phyloP scores from a whole-genome alignment of 371 early-diverging fungal species.

The Dichotomocladium elegans region DNA sequence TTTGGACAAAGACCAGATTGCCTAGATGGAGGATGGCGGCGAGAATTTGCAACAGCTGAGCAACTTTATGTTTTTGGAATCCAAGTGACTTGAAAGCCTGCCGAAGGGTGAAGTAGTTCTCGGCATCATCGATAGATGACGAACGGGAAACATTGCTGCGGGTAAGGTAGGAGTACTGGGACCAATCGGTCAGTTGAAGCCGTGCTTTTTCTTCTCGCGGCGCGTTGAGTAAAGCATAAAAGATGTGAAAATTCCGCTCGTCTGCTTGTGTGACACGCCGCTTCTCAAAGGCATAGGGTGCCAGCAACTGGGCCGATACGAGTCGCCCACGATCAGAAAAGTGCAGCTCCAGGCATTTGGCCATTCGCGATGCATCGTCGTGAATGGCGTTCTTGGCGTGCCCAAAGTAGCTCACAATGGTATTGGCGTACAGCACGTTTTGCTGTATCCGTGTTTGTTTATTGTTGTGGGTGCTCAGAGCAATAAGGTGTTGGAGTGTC shows the following conservation, averaged over 20 bases:
- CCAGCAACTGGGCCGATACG: constrained; percentile 78
- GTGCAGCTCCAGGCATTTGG: constrained; percentile 81
- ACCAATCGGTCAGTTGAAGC: constrained; percentile 18
- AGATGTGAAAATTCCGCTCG: constrained; percentile 90
- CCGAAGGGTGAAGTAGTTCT: too few species aligned
- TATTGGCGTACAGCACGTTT: constrained; percentile 64
- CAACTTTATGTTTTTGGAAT: constrained; percentile 68
- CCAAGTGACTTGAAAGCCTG: constrained; percentile 76
- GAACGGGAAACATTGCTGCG: too few species aligned
- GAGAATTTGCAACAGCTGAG: constrained; percentile 80
- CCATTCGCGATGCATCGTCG: constrained; percentile 82
- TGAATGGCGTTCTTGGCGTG: constrained; percentile 75
- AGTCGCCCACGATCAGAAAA: constrained; percentile 86
- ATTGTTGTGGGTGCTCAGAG: constrained; percentile 71
- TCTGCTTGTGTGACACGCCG: constrained; percentile 60
- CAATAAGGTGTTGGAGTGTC: constrained; percentile 64
- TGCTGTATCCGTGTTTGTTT: constrained; percentile 67
- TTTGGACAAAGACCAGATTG: constrained; percentile 77
- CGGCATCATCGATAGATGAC: too few species aligned
- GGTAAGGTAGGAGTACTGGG: too few species aligned
- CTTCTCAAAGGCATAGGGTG: constrained; percentile 85
- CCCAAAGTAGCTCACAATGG: constrained; percentile 76
- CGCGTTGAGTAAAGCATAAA: constrained; percentile 74
- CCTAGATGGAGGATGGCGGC: constrained; percentile 89
- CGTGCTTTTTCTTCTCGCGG: constrained; percentile 5